These are phyloP conservation scores for Dendrostoma leiphaemia DNA, from an alignment of 2,329 filamentous ascomycete genomes.

Conservation along the genomic window DNA sequence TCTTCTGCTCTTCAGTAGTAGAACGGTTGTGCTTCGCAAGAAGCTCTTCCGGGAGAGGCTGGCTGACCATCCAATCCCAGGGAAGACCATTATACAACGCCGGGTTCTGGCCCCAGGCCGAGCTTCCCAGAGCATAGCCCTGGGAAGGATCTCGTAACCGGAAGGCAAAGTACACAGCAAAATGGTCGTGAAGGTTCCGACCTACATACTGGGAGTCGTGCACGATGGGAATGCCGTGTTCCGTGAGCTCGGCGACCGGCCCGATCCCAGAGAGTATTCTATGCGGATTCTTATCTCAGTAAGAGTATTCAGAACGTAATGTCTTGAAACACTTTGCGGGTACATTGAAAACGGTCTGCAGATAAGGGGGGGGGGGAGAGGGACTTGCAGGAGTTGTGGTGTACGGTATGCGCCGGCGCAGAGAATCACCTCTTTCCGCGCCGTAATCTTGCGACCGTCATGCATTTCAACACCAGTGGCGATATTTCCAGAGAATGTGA, in stretches of 20 bases:
- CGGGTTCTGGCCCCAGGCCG: conserved; percentile 7
- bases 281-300: neutral
- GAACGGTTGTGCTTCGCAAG: neutral
- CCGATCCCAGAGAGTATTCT: conserved; percentile 36
- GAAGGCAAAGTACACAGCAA: conserved; percentile 8
- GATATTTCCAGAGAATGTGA: conserved; percentile 15
- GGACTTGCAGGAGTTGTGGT: conserved; percentile 30
- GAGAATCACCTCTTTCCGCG: conserved; percentile 33
- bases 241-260: conserved; percentile 21
- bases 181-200: conserved; percentile 54
- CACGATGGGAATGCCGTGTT: conserved; percentile 42
- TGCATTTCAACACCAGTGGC: conserved; percentile 28
- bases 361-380: no score
- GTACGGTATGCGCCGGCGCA: conserved; percentile 34
- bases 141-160: neutral
- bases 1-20: neutral
- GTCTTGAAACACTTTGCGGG: neutral
- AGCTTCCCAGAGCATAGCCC: conserved; percentile 7
- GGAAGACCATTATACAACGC: conserved; percentile 3
- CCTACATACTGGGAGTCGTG: conserved; percentile 55
- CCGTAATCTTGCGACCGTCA: conserved; percentile 27
- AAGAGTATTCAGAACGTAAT: no score
- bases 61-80: conserved; percentile 9
- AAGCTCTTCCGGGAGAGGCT: neutral
- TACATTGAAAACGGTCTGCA: no score